phyloP scores from a whole-genome alignment of 1,139 yeast species.

The Taphrina wiesneri region DNA sequence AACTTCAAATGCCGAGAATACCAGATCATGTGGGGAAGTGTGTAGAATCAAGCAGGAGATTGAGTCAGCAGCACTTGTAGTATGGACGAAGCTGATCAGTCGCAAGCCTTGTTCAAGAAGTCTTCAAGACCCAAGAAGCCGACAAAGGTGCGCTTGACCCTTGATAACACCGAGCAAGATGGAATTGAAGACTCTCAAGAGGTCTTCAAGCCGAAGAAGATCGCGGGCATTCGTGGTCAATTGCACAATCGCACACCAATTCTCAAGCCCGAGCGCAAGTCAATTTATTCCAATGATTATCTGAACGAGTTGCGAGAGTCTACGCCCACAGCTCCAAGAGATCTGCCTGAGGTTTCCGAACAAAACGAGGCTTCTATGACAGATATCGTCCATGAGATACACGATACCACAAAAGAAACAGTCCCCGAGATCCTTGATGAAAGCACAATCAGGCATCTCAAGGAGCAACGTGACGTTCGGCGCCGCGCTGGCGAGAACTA shows the following conservation, averaged over 20 bases:
- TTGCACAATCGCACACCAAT: neutral
- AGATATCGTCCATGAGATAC: neutral
- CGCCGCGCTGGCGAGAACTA: constrained; percentile 10
- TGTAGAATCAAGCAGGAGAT: too few relatives aligned
- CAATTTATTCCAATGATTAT: constrained; percentile 10
- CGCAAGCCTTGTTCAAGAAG: neutral
- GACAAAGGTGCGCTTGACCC: neutral
- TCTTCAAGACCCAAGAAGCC: neutral
- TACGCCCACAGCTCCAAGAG: constrained; percentile 8
- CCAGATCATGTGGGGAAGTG: too few relatives aligned
- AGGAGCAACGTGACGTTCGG: constrained; percentile 1
- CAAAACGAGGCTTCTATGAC: neutral
- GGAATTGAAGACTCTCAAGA: neutral
- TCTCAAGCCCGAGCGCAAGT: neutral
- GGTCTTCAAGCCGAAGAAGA: constrained; percentile 18
- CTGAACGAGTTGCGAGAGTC: constrained; percentile 2
- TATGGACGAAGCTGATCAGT: neutral
- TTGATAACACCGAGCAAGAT: neutral
- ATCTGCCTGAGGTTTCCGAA: neutral
- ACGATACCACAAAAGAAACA: neutral
- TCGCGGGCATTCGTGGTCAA: neutral
- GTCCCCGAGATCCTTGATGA: neutral
- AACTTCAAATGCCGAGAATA: too few relatives aligned
- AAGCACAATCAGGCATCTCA: constrained; percentile 3
- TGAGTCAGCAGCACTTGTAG: too few relatives aligned